Evolutionary conservation across 192 early-diverging fungal species (phyloP), one percentile per base, ranked within the genome.

Genomic region (Globomyces pollinis-pini): DNA sequence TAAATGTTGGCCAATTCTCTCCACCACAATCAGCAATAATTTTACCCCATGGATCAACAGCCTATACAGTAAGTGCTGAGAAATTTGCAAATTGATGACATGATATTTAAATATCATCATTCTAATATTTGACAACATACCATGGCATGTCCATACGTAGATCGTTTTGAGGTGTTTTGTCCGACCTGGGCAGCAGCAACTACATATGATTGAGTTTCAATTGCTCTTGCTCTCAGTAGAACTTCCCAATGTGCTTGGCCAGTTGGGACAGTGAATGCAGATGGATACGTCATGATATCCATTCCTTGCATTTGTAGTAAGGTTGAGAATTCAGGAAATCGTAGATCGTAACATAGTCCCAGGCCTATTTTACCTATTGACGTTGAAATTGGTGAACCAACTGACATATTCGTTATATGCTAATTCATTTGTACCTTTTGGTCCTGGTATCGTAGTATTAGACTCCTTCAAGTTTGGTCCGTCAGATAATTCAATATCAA

Each of bases 181-280:
- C 90, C 88, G 5, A 78, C 72, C 30, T 92, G 90, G 4, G 88
- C 89, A 12, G 86, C 80, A 0, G 86, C 90, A 60, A 90, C 71
- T 12, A 93, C 90, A 68, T 85, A 93, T 1, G 76, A 75, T 59
- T 93, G 90, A 3, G 81, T 89, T 60, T 93, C 90, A 36, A 93
- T 89, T 1, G 90, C 90, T 32, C 90, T 75, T 13, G 88, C 85
- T 15, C 88, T 74, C 42, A 91, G 71, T 11, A 93, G 77, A 0
- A 84, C 41, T 65, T 91, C 78, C 57, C 57, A 65, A 26, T 65
- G 63, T 34, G 91, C 88, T 31, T 74, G 73, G 13, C 91, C 91
- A 1, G 91, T 93, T 32, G 72, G 72, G 57, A 86, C 57, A 0
- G 91, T 91, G 57, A 93, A 93, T 4, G 89, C 91, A 13, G 85